Evolutionary conservation across 2,329 filamentous ascomycete species (phyloP), one percentile per base, ranked within the genome.

Genomic region (Penicillium sp.): DNA sequence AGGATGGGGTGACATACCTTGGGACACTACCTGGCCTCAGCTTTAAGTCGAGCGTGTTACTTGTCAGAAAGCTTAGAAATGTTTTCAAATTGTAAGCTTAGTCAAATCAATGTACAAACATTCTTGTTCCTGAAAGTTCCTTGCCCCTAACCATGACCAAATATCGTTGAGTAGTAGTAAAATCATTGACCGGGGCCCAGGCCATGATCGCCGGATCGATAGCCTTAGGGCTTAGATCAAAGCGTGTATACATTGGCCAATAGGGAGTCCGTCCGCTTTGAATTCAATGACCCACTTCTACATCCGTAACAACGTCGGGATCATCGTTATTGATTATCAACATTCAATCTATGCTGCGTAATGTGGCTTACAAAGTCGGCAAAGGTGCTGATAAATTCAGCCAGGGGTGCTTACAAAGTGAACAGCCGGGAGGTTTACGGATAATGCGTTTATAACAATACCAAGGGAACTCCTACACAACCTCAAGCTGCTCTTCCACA

Each of bases 381-480:
- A 43, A 20, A 47, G 46, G n/a, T 33, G 26, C 47, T 35, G 11
- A 49, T 9, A 33, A 48, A 33, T 5, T 35, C 16, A 20, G n/a
- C 7, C 7, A 20, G 28, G 18, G n/a, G 47, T 18, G n/a, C 18
- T 42, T 20, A 20, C 47, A 12, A 23, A 18, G 5, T 20, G 26
- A 35, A 52, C 14, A 45, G 12, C 50, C 50, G 23, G 50, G 38
- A 2, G 50, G 38, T 38, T 28, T 52, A 52, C 50, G 50, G 38
- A 52, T 52, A 52, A n/a, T 52, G 26, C 8, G 26, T 35, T 35
- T 33, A 33, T 33, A 33, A 35, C 30, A 35, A 16, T 35, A 11
- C 30, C 30, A 11, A 35, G 3, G 9, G 30, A 9, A 16, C 30
- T 35, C 14, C 30, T 16, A 35, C 16, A 35, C 30, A 35, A 35